Evolutionary conservation across 1,284 basidiomycete genomes (phyloP), one percentile per base, ranked within the genome.

Genomic region (Sutorius eximius): DNA sequence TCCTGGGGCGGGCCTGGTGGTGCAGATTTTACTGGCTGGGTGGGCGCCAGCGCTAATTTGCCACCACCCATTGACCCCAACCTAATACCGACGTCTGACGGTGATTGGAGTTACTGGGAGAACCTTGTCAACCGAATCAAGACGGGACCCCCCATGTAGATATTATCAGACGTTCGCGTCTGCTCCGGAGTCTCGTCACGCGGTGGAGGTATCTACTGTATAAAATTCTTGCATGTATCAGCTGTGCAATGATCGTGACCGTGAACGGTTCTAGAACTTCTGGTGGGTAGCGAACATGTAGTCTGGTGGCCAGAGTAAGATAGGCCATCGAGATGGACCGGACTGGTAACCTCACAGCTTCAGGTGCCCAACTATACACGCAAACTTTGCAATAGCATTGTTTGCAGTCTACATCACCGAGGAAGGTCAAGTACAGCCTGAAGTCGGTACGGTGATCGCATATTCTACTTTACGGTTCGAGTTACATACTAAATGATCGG

Each of bases 21-120:
- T 52, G 74, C 78, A 29, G 85, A 89, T 60, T 75, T 83, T 44
- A 72, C 82, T 36, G 81, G 82, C 8, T 86, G 85, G 85, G 74
- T 80, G 29, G 81, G 77, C n/a, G 59, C 74, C 4, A 63, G 61
- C 49, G 71, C 61, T 24, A 65, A 56, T 45, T 50, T 53, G 30
- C 61, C 61, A 49, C 51, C 70, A 27, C 64, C 73, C n/a, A 64
- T 64, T 41, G 80, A 82, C 57, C 68, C 74, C 36, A 73, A 75
- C 43, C 61, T 77, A 27, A 61, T 82, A 49, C 71, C 75, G 48
- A 79, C 77, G 13, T 62, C 82, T 41, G 87, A 88, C 59, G 83
- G 83, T 29, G 89, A 91, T 70, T 89, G 86, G 81, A 83, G 75
- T 57, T 91, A 91, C 63, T 91, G 89, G 89, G 89, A 91, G 69